Conservation (phyloP, 1,139 yeast species). For the Kluyveromyces sp. region DNA sequence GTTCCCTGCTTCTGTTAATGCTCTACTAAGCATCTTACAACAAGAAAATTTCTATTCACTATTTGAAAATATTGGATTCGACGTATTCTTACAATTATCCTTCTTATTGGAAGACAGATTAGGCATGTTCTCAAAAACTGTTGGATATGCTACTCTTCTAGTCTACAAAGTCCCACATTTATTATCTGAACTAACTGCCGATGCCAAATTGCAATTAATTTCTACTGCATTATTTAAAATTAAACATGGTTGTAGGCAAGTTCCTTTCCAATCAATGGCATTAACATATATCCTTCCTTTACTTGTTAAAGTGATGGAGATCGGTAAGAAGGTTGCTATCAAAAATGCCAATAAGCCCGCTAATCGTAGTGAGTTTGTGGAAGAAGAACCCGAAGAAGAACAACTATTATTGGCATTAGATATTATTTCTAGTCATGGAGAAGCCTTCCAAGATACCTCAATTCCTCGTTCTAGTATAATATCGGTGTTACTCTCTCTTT, state of each 20-base stretch:
- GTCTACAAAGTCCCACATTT: constrained; percentile 37
- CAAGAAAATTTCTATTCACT: constrained; percentile 34
- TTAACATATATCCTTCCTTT: constrained; percentile 72
- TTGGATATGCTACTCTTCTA: constrained; percentile 66
- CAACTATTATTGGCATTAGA: constrained; percentile 73
- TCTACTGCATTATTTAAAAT: constrained; percentile 67
- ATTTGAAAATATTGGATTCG: constrained; percentile 33
- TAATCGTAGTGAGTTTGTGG: constrained; percentile 51
- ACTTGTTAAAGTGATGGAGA: constrained; percentile 52
- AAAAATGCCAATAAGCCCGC: constrained; percentile 45
- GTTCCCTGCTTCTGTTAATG: constrained; percentile 58
- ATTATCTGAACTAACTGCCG: constrained; percentile 40
- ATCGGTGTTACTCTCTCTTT: constrained; percentile 52
- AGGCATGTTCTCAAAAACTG: constrained; percentile 41
- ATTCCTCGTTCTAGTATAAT: constrained; percentile 67
- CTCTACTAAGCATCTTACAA: constrained; percentile 38
- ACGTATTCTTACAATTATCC: constrained; percentile 41
- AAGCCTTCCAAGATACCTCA: constrained; percentile 54
- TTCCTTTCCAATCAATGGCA: constrained; percentile 59
- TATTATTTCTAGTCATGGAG: constrained; percentile 69
- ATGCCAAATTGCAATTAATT: constrained; percentile 45
- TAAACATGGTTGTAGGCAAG: constrained; percentile 66
- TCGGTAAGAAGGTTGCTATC: constrained; percentile 48
- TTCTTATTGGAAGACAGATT: constrained; percentile 40
- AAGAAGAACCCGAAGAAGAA: constrained; percentile 84